Conservation (phyloP, 208 protist genomes). For the Leishmania turanica region DNA sequence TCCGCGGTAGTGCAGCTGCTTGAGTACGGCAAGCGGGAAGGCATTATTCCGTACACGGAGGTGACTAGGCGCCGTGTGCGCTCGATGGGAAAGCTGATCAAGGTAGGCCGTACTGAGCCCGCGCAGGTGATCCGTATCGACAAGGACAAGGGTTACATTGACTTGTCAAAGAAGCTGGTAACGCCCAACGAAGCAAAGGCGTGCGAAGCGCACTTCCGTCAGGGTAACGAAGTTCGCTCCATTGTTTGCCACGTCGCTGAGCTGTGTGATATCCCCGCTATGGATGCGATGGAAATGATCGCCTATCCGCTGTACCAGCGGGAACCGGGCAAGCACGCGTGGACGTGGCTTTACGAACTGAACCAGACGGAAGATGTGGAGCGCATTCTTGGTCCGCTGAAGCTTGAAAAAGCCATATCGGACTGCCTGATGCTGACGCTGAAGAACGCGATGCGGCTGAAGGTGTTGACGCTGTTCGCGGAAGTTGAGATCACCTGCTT, state of each 20-base stretch:
- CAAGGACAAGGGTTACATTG: slow-evolving; percentile 99
- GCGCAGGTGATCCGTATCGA: slow-evolving; percentile 99
- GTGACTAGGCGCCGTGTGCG: slow-evolving; percentile 97
- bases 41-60: slow-evolving; percentile 99
- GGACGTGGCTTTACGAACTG: slow-evolving; percentile 76
- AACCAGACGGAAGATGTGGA: slow-evolving; percentile 73
- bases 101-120: slow-evolving; percentile 96
- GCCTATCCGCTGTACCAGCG: slow-evolving; percentile 96
- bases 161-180: slow-evolving; percentile 98
- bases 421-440: slow-evolving; percentile 80
- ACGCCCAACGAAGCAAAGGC: slow-evolving; percentile 94
- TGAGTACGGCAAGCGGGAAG: slow-evolving; percentile 99
- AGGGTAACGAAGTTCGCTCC: slow-evolving; percentile 96
- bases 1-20: slow-evolving; percentile 95
- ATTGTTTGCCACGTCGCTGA: slow-evolving; percentile 97
- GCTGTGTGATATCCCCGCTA: slow-evolving; percentile 60
- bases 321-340: slow-evolving; percentile 77
- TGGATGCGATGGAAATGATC: slow-evolving; percentile 92
- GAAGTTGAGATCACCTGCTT: slow-evolving; percentile 99
- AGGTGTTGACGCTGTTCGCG: slow-evolving; percentile 92
- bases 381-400: slow-evolving; percentile 72
- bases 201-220: slow-evolving; percentile 95
- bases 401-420: slow-evolving; percentile 60
- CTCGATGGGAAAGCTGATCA: slow-evolving; percentile 98
- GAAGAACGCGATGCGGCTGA: slow-evolving; percentile 79